phyloP scores from a whole-genome alignment of 176 grass and related monocot genomes.

The Tuctoria greenei region DNA sequence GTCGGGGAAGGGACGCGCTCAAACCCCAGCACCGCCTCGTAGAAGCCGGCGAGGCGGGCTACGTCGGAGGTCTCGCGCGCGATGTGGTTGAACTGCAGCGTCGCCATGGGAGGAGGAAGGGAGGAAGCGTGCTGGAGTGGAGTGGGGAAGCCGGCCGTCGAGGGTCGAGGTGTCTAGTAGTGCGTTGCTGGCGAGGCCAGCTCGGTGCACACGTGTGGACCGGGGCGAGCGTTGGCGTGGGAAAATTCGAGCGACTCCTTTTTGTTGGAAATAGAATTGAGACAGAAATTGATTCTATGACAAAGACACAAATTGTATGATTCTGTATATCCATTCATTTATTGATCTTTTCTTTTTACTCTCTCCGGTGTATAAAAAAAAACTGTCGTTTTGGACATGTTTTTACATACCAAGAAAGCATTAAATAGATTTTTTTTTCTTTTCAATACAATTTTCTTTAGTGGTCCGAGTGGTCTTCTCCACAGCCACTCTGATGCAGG shows the following conservation, averaged over 20 bases:
- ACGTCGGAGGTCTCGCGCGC: conserved; percentile 83
- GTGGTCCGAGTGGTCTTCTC: too few species aligned
- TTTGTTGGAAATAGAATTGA: too few species aligned
- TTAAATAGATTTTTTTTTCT: too few species aligned
- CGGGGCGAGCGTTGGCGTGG: not conserved
- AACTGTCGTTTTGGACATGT: too few species aligned
- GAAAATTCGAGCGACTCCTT: not conserved
- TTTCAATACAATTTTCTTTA: too few species aligned
- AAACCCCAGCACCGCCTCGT: conserved; percentile 84
- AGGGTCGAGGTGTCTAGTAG: conserved; percentile 5
- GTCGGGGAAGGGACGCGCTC: conserved; percentile 51
- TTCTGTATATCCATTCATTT: too few species aligned
- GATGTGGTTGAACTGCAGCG: conserved; percentile 79
- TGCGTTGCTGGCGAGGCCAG: not conserved
- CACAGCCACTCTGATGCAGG: too few species aligned
- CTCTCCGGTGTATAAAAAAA: too few species aligned
- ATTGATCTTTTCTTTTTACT: too few species aligned
- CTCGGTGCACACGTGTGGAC: not conserved
- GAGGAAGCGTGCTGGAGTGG: not conserved
- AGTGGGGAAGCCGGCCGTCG: not conserved
- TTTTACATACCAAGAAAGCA: too few species aligned
- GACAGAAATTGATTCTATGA: too few species aligned
- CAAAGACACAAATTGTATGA: too few species aligned
- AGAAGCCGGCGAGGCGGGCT: conserved; percentile 77
- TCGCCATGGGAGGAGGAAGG: conserved; percentile 52